phyloP scores from a whole-genome alignment of 805 yeast genomes.

The Kurtzmaniella fragi region DNA sequence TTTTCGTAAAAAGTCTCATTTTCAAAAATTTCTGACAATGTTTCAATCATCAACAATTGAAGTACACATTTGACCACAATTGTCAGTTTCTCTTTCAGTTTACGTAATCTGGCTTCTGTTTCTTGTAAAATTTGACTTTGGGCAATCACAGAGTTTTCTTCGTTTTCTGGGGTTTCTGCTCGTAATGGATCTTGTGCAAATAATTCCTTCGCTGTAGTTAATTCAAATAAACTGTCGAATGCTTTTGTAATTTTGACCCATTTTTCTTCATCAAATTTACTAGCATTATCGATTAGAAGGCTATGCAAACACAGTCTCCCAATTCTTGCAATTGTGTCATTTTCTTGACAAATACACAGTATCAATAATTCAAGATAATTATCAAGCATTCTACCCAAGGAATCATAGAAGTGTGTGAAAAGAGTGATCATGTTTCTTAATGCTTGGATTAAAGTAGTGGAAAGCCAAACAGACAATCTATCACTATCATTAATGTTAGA shows the following conservation, averaged over 20 bases:
- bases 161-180: slow-evolving; percentile 14
- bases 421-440: slow-evolving; percentile 80
- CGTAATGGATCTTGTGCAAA: slow-evolving; percentile 55
- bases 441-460: slow-evolving; percentile 95
- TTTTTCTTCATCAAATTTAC: slow-evolving; percentile 56
- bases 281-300: slow-evolving; percentile 69
- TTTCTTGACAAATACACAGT: slow-evolving; percentile 92
- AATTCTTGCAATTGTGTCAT: slow-evolving; percentile 92
- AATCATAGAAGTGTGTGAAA: slow-evolving; percentile 76
- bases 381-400: slow-evolving; percentile 67
- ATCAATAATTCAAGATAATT: slow-evolving; percentile 74
- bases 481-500: slow-evolving; percentile 61
- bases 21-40: slow-evolving; percentile 74
- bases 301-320: slow-evolving; percentile 87
- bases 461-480: slow-evolving; percentile 90
- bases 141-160: slow-evolving; percentile 15
- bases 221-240: slow-evolving; percentile 63
- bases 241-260: slow-evolving; percentile 71
- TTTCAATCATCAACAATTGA: slow-evolving; percentile 84
- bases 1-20: slow-evolving; percentile 59
- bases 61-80: slow-evolving; percentile 90
- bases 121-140: slow-evolving; percentile 12
- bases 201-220: slow-evolving; percentile 83
- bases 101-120: slow-evolving; percentile 33
- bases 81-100: slow-evolving; percentile 55